Evolutionary conservation across 768 basidiomycete species (phyloP).

Genomic region (Pisolithus orientalis): DNA sequence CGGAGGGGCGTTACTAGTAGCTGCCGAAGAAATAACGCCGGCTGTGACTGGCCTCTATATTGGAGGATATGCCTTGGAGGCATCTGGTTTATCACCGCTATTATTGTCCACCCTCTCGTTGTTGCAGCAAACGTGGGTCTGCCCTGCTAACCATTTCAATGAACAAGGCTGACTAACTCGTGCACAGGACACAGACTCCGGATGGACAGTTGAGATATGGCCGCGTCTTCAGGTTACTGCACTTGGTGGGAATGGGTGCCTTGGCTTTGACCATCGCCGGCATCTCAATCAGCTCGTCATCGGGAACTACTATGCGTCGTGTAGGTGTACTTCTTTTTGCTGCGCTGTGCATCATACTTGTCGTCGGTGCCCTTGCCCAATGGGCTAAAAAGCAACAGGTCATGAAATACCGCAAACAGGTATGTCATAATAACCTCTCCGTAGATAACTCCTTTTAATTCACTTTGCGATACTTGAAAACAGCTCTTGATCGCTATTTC

Average conservation of each 20-base stretch:
- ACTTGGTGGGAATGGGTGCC: conserved; percentile 21
- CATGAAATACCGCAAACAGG: conserved; percentile 21
- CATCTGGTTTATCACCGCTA: conserved; percentile 35
- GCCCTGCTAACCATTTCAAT: not conserved
- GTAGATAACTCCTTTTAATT: conserved; percentile 1
- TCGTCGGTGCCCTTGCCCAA: conserved; percentile 42
- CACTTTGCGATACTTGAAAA: conserved; percentile 5
- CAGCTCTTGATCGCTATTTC: conserved; percentile 55
- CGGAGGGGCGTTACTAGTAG: conserved; percentile 50
- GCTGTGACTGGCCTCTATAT: conserved; percentile 40
- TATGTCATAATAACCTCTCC: conserved; percentile 22
- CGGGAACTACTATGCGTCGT: conserved; percentile 24
- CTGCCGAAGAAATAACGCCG: conserved; percentile 39
- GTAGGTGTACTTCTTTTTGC: conserved; percentile 30
- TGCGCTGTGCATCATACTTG: conserved; percentile 36
- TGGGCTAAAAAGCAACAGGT: conserved; percentile 41
- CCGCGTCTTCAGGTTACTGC: conserved; percentile 21
- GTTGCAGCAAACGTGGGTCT: conserved; percentile 29
- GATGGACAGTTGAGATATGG: conserved; percentile 9
- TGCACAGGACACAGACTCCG: conserved; percentile 25
- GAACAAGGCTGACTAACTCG: conserved; percentile 1
- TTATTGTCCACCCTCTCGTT: conserved; percentile 32
- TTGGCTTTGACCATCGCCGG: conserved; percentile 30
- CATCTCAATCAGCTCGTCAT: conserved; percentile 17
- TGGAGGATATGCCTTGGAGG: conserved; percentile 42